A percentile compares a stretch with the other conserved stretches of the same genome.
phyloP scores from a whole-genome alignment of 2,329 filamentous ascomycete species.

The Magnaporthales sp. region DNA sequence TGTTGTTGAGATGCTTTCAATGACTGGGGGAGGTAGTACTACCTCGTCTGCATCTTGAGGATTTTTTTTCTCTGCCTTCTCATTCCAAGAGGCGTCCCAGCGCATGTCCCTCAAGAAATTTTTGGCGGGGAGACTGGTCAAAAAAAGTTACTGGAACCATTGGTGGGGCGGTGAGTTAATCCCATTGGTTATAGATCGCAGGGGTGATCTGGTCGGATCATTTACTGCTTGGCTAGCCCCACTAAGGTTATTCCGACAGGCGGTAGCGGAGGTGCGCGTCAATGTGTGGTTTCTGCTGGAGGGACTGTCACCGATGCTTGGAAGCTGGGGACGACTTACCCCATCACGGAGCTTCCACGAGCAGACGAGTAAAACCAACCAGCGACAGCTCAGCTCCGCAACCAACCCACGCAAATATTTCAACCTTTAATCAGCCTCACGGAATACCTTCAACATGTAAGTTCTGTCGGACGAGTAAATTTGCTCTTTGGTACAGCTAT shows the following conservation, averaged over 20 bases:
- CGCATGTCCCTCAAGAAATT: background rate
- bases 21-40: constrained; percentile 1
- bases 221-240: constrained; percentile 9
- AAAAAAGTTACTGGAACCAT: constrained; percentile 7
- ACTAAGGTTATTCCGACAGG: constrained; percentile 19
- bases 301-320: background rate
- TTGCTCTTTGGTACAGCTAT: background rate
- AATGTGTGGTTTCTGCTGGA: background rate
- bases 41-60: constrained; percentile 2
- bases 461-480: constrained; percentile 4
- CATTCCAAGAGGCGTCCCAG: background rate
- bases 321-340: background rate
- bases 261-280: constrained; percentile 35
- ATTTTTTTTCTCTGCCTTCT: constrained; percentile 6
- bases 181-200: constrained; percentile 1
- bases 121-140: background rate
- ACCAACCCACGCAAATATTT: background rate
- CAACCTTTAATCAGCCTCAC: constrained; percentile 6
- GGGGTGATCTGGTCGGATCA: background rate
- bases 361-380: background rate
- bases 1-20: constrained; percentile 13
- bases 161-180: background rate
- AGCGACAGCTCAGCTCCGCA: background rate
- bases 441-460: constrained; percentile 19
- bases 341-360: constrained; percentile 1